Evolutionary conservation across 495 filamentous ascomycete species (phyloP), one percentile per base, ranked within the genome.

Genomic region (Gamarada debralockiae): DNA sequence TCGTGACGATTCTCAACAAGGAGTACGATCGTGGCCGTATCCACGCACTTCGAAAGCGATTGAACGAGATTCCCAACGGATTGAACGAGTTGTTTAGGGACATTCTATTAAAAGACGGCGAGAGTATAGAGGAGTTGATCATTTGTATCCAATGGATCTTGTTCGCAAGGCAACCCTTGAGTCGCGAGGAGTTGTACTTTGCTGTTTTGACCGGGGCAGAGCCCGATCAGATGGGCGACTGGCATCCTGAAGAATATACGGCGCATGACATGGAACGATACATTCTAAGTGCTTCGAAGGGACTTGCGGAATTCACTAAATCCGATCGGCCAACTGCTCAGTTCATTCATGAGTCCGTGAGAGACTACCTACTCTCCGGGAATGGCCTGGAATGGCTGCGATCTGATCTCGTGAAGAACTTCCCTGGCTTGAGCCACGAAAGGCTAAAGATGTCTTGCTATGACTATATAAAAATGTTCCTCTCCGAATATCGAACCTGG

Each of bases 311-410:
- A 31, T 37, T 65, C 13, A 53, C 29, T 9, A 52, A 53, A 14
- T 47, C 57, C 3, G 46, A 41, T 24, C 6, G 14, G 41, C 49
- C 12, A 22, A 54, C 39, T 50, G 64, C 67, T 29, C 68, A 70
- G 42, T 68, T 73, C 44, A 69, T 73, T 21, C 69, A 71, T 57
- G 60, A 68, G n/a, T n/a, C n/a, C n/a, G n/a, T n/a, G n/a, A n/a
- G n/a, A n/a, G n/a, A n/a, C n/a, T n/a, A n/a, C n/a, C 61, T 70
- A 31, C 12, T 66, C 33, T 43, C 61, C 40, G 47, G 51, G 18
- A 56, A 55, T 38, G 55, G 47, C 8, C 42, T 62, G 3, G 27
- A 21, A 22, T 22, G 51, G 12, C 38, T 63, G 31, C 43, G 43
- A 29, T 50, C 52, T 2, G 31, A 52, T 15, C 42, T 63, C 21